Percentiles rank a stretch among this genome's conserved stretches.
Conservation (phyloP, 2,329 filamentous ascomycete genomes). For the Fusarium nurragi region DNA sequence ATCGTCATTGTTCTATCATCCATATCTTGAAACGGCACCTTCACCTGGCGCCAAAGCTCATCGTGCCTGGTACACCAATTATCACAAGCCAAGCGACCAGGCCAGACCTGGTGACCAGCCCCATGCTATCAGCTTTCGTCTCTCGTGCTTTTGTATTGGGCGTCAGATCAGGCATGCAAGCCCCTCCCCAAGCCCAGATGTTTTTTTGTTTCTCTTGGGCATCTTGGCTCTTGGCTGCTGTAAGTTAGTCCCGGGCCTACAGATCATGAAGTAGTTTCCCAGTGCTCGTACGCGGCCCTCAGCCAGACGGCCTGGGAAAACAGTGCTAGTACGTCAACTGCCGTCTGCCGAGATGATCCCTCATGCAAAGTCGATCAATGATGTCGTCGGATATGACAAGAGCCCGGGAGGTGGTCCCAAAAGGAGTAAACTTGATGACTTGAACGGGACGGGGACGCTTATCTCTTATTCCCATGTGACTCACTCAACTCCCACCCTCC, state of each 20-base stretch:
- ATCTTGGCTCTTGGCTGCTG: no score
- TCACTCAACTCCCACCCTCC: constrained; percentile 21
- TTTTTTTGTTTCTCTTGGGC: background rate
- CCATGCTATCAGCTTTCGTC: background rate
- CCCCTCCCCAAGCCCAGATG: background rate
- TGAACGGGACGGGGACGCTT: background rate
- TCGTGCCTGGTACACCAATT: background rate
- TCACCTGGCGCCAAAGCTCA: constrained; percentile 20
- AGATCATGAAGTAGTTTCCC: background rate
- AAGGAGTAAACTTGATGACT: background rate
- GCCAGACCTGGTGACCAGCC: constrained; percentile 15
- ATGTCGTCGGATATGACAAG: background rate
- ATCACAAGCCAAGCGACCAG: constrained; percentile 11
- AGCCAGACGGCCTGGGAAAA: background rate
- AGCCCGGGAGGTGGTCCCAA: background rate
- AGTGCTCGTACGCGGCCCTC: background rate
- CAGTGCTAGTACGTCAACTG: constrained; percentile 19
- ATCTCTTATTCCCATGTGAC: constrained; percentile 29
- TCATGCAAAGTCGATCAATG: constrained; percentile 16
- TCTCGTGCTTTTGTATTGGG: background rate
- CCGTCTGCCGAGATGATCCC: constrained; percentile 22
- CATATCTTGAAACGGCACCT: background rate
- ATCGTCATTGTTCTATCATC: constrained; percentile 23
- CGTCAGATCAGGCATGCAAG: constrained; percentile 18
- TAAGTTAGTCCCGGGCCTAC: background rate